A percentile compares a stretch with the other conserved stretches of the same genome.
These are phyloP conservation scores for Crocinoboletus sp. DNA, from an alignment of 1,284 basidiomycete species.

Conservation along the genomic window DNA sequence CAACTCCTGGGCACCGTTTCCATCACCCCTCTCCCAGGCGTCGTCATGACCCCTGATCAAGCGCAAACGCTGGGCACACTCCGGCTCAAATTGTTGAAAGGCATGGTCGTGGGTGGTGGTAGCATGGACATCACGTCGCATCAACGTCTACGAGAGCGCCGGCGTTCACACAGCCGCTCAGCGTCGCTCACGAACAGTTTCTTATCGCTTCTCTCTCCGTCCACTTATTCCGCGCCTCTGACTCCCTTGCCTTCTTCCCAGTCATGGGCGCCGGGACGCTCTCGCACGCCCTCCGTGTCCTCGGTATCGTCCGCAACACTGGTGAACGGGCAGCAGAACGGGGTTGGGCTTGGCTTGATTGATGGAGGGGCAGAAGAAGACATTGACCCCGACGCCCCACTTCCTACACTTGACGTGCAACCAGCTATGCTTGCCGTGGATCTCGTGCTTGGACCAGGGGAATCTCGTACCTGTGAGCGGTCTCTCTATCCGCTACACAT, in stretches of 20 bases:
- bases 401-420: conserved; percentile 80
- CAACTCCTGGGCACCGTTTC: conserved; percentile 71
- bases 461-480: conserved; percentile 74
- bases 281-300: conserved; percentile 22
- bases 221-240: conserved; percentile 25
- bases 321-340: conserved; percentile 10
- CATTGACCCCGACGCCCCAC: conserved; percentile 58
- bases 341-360: conserved; percentile 22
- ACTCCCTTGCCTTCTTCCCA: conserved; percentile 24
- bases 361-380: conserved; percentile 35
- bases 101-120: conserved; percentile 61
- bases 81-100: conserved; percentile 47
- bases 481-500: neutral
- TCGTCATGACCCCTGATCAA: conserved; percentile 36
- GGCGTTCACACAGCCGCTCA: conserved; percentile 42
- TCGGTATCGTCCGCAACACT: conserved; percentile 5
- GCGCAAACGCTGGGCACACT: conserved; percentile 40
- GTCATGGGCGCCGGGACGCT: conserved; percentile 19
- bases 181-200: conserved; percentile 54
- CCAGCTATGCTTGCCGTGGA: conserved; percentile 86
- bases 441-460: conserved; percentile 69
- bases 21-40: conserved; percentile 34
- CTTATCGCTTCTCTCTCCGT: conserved; percentile 48
- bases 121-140: conserved; percentile 65
- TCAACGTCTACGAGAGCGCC: conserved; percentile 33